phyloP scores from a whole-genome alignment of 208 protist genomes.

The Blastocrithidia nonstop region DNA sequence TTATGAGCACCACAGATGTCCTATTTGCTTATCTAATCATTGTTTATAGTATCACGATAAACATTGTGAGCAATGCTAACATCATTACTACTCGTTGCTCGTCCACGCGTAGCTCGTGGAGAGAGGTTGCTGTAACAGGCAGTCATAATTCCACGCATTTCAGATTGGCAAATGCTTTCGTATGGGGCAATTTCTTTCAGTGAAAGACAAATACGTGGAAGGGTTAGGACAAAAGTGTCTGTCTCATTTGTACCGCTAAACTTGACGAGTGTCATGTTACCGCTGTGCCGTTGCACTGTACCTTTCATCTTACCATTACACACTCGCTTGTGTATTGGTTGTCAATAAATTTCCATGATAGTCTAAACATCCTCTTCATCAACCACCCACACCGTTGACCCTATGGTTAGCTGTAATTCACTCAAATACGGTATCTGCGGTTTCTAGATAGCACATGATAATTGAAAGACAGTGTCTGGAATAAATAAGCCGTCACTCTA shows the following conservation, averaged over 20 bases:
- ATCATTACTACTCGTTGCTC: too few relatives aligned
- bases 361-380: constrained; percentile 74
- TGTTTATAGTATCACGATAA: too few relatives aligned
- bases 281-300: constrained; percentile 35
- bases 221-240: constrained; percentile 24
- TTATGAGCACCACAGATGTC: too few relatives aligned
- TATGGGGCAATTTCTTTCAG: constrained; percentile 36
- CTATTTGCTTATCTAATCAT: too few relatives aligned
- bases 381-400: constrained; percentile 48
- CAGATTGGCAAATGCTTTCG: constrained; percentile 9
- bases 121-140: too few relatives aligned
- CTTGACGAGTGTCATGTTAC: constrained; percentile 36
- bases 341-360: constrained; percentile 39
- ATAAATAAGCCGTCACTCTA: constrained; percentile 43
- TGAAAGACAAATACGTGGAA: constrained; percentile 55
- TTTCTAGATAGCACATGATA: constrained; percentile 14
- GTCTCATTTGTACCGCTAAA: constrained; percentile 17
- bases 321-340: constrained; percentile 28
- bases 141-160: too few relatives aligned
- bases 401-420: constrained; percentile 17
- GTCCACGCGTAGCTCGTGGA: too few relatives aligned
- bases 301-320: constrained; percentile 59
- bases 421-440: constrained; percentile 28
- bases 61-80: too few relatives aligned
- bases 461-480: constrained; percentile 39